phyloP scores from a whole-genome alignment of 768 basidiomycete species.

The Psilocybe tampanensis region DNA sequence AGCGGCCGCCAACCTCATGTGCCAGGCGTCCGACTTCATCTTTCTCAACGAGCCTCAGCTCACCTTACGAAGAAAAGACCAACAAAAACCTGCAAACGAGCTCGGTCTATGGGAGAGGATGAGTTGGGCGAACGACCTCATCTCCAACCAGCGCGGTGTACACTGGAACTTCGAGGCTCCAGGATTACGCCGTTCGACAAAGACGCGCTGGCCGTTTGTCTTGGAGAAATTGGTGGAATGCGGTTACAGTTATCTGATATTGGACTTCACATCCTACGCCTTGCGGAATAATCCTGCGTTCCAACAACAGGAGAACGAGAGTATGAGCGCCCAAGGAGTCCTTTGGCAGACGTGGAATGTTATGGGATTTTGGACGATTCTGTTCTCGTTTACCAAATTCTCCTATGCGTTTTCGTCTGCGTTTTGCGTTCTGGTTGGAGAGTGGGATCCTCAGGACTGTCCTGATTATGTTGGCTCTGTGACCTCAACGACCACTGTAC shows the following conservation, averaged over 20 bases:
- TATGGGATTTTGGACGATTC: slow-evolving; percentile 2
- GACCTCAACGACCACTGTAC: slow-evolving; percentile 35
- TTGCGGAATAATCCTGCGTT: slow-evolving; percentile 2
- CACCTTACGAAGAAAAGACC: slow-evolving; percentile 3
- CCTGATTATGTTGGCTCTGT: slow-evolving; percentile 34
- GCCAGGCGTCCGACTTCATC: slow-evolving; percentile 8
- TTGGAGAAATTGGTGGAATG: not conserved
- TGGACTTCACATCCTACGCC: not conserved
- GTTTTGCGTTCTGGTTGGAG: slow-evolving; percentile 21
- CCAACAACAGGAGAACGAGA: not conserved
- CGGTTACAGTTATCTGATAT: not conserved
- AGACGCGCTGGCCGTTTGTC: slow-evolving; percentile 3
- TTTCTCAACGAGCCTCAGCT: slow-evolving; percentile 8
- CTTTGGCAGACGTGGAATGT: slow-evolving; percentile 10
- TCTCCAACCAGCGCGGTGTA: slow-evolving; percentile 2
- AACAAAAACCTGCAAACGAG: not conserved
- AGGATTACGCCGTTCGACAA: not conserved
- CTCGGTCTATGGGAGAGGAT: not conserved
- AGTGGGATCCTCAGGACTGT: slow-evolving; percentile 36
- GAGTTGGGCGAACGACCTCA: slow-evolving; percentile 3
- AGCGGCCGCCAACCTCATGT: not conserved
- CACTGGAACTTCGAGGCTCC: slow-evolving; percentile 11
- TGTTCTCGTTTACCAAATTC: slow-evolving; percentile 13
- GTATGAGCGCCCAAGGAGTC: slow-evolving; percentile 2
- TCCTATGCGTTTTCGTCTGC: slow-evolving; percentile 6